A percentile compares a stretch with the other conserved stretches of the same genome.
phyloP scores from a whole-genome alignment of 1,284 basidiomycete genomes.

The Sporisorium reilianum region DNA sequence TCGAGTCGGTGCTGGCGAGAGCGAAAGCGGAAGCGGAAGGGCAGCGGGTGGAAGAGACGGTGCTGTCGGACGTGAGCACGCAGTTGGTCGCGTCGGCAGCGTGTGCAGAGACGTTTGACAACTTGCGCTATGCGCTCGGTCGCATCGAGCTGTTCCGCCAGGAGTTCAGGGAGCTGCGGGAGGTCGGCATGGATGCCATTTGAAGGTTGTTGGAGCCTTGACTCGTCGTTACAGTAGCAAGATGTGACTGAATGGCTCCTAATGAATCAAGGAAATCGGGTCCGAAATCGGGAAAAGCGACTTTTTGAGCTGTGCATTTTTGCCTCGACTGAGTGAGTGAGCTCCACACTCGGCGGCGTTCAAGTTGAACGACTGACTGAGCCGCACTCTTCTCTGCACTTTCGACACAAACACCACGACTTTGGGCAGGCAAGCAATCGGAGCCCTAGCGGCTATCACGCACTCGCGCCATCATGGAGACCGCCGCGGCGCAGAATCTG shows the following conservation, averaged over 20 bases:
- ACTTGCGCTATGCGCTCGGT: conserved; percentile 62
- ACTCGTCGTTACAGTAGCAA: no score
- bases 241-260: no score
- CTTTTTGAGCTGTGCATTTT: background rate
- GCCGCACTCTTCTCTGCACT: background rate
- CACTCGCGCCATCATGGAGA: conserved; percentile 46
- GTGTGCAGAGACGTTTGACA: conserved; percentile 61
- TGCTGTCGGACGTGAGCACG: conserved; percentile 19
- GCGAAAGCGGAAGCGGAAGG: conserved; percentile 38
- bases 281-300: conserved; percentile 9
- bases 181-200: conserved; percentile 35
- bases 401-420: background rate
- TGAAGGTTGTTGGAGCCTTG: no score
- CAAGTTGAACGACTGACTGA: no score
- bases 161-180: conserved; percentile 46
- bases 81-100: conserved; percentile 21
- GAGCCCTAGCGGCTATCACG: conserved; percentile 6
- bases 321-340: no score
- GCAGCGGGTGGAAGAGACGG: conserved; percentile 26
- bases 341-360: conserved; percentile 10
- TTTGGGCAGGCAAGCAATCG: background rate
- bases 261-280: conserved; percentile 5
- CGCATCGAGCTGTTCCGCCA: conserved; percentile 63
- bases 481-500: conserved; percentile 53
- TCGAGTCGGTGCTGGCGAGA: conserved; percentile 48